Base-by-base conservation (phyloP, 768 basidiomycete species). In the Rhodotorula paludigena region DNA sequence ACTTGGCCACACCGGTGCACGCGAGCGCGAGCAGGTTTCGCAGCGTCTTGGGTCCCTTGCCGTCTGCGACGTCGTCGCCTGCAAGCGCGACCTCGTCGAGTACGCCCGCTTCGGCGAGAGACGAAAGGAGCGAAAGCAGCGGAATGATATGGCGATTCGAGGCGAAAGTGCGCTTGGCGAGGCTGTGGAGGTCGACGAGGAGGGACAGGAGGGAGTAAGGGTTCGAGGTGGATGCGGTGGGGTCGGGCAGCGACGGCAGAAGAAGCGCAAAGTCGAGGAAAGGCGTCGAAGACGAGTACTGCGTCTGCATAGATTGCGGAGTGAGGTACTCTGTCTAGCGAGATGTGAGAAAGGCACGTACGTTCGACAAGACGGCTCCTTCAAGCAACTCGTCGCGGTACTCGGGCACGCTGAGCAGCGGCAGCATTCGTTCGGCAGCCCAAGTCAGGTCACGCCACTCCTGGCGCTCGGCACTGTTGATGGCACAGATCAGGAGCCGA, bases 111-210 rank as follows among this genome's bases (percentile, higher is more conserved):
- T 90, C 87, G 12, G 92, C 81, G 36, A 97, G 78, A 35, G 87
- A 78, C 68, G 86, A 85, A 61, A 90, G 84, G 4, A 87, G 86
- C 74, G 89, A 86, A 66, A 96, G 78, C 18, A 88, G 82, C 0
- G 94, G 92, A n/a, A 96, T 81, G 47, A 94, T 86, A 36, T 89
- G 80, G 16, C 82, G 79, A 75, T 96, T 97, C 15, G 83, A 82
- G 20, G 81, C 77, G 44, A 85, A 73, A 68, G 87, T 84, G 41
- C 80, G 73, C 64, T 82, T 82, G 1, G 82, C 85, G 64, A 85
- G 81, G 9, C 76, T 76, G 32, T 86, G 67, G 42, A 93, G 82
- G 75, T 89, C 86, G 12, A 79, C 77, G 23, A 84, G 79, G 20
- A 92, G 80, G n/a, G 77, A 76, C 16, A 80, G 73, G 42, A 86